phyloP scores from a whole-genome alignment of 805 yeast genomes.

The Schwanniomyces occidentalis region DNA sequence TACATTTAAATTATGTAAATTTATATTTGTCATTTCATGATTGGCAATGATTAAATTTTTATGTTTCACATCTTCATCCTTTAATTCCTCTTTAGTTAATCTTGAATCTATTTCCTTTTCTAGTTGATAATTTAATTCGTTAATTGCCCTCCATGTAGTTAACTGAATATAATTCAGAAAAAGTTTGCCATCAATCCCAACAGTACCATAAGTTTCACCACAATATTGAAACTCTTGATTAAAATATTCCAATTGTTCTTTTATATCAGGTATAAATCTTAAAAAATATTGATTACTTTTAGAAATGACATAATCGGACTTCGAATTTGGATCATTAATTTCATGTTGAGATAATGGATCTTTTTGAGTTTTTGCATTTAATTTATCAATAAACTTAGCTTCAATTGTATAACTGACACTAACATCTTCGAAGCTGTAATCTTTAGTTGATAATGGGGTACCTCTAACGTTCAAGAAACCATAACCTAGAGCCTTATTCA shows the following conservation, averaged over 20 bases:
- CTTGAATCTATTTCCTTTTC: constrained; percentile 38
- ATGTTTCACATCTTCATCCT: constrained; percentile 29
- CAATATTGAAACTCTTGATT: constrained; percentile 24
- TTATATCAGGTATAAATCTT: constrained; percentile 40
- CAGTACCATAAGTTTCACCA: constrained; percentile 27
- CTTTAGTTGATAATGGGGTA: constrained; percentile 52
- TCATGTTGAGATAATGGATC: constrained; percentile 32
- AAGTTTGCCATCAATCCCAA: constrained; percentile 38
- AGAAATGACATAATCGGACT: constrained; percentile 36
- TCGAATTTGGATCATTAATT: constrained; percentile 36
- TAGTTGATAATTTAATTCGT: constrained; percentile 26
- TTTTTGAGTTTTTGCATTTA: constrained; percentile 29
- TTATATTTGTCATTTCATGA: constrained; percentile 4
- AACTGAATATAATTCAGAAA: constrained; percentile 23
- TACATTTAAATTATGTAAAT: constrained; percentile 5
- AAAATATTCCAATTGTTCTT: constrained; percentile 25
- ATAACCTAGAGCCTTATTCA: constrained; percentile 51
- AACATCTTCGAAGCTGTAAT: constrained; percentile 42
- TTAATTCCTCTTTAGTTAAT: constrained; percentile 25
- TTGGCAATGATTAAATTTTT: constrained; percentile 28
- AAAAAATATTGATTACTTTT: constrained; percentile 36
- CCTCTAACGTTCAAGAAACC: constrained; percentile 53
- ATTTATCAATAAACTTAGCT: constrained; percentile 53
- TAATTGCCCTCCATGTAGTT: constrained; percentile 35
- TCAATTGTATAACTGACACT: constrained; percentile 54